Base-by-base conservation (phyloP, 768 basidiomycete genomes). In the Trametes maxima region DNA sequence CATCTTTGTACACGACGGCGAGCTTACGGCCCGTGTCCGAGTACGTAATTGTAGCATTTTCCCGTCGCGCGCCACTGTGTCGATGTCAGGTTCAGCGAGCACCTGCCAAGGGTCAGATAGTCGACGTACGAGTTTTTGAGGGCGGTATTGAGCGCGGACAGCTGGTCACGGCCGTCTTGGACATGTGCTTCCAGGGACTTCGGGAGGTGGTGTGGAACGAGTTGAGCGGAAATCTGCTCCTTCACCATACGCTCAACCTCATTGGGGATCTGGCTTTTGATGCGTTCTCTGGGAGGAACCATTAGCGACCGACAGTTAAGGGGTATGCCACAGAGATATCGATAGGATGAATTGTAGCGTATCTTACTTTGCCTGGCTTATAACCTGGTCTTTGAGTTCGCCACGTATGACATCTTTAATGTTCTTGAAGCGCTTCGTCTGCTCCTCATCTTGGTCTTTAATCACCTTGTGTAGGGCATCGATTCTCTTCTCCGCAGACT, bases 101-200 rank as follows among this genome's bases (percentile, higher is more conserved):
- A 33, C 28, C 28, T 33, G 28, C 28, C 28, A 33, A 33, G 28
- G 28, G 28, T n/a, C n/a, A n/a, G 28, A 33, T 8, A 33, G 28
- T 33, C 28, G 28, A 78, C 82, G 63, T 63, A 87, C 86, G 85
- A 84, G 71, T 87, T 87, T 12, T 53, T 63, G 21, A 84, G 68
- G 10, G 83, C 80, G 35, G 75, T 72, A 60, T 76, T 76, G 47
- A 83, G 76, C 11, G 79, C 77, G 17, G 70, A 67, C 44, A 86
- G 65, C 57, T 81, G 78, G 52, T 70, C 70, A 58, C 77, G 77
- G 56, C 73, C 80, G 62, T 83, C 79, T 16, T 72, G 67, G 0
- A 72, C 72, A 65, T 85, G 83, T 59, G 81, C 67, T 16, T 75
- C 63, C 48, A 86, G 71, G 24, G 79, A 73, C 11, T 81, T 71